Base-by-base conservation (phyloP, 306 rosid species). In the Quercus engelmannii region DNA sequence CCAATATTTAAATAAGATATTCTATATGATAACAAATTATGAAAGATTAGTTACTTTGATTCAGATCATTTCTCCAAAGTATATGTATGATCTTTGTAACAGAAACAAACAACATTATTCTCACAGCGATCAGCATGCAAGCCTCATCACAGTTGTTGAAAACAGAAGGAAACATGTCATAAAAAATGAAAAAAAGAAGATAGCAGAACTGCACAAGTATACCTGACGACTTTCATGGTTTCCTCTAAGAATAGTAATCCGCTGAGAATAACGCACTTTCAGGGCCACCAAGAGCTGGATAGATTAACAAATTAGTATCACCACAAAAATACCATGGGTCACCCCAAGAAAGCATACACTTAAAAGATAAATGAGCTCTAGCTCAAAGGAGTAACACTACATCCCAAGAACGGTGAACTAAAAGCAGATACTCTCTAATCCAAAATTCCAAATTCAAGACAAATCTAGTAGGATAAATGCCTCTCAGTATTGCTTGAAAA, bases 191-290 rank as follows among this genome's bases (percentile, higher is more conserved):
- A 65, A 58, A 78, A 57, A 57, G 76, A 65, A 31, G 30, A n/a
- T 55, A 51, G 11, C 76, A 79, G 46, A 55, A 79, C 21, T 58
- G 56, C 33, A 76, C 86, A 80, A 23, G 25, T 77, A 79, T 82
- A 96, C 99, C 98, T 96, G 98, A 65, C 99, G 98, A 76, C 99
- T 96, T 84, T 96, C 99, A 77, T 96, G 99, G 85, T 96, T 96
- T 86, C 99, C 99, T 79, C 99, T 89, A 83, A 96, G 99, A 88
- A 96, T 96, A 69, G 99, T 93, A 72, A 96, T 93, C 21, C 99
- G 95, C 77, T 96, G 99, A 82, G 90, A 92, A 89, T 90, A 91
- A 54, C 97, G 89, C 70, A 96, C 99, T 89, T 96, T 96, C 79
- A 96, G 80, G 76, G 97, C 97, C 83, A 96, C 99, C 49, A 96